A percentile compares a stretch with the other conserved stretches of the same genome.
Evolutionary conservation across 2,329 filamentous ascomycete genomes (phyloP).

Genomic region (Ophiocordyceps camponoti-floridani): DNA sequence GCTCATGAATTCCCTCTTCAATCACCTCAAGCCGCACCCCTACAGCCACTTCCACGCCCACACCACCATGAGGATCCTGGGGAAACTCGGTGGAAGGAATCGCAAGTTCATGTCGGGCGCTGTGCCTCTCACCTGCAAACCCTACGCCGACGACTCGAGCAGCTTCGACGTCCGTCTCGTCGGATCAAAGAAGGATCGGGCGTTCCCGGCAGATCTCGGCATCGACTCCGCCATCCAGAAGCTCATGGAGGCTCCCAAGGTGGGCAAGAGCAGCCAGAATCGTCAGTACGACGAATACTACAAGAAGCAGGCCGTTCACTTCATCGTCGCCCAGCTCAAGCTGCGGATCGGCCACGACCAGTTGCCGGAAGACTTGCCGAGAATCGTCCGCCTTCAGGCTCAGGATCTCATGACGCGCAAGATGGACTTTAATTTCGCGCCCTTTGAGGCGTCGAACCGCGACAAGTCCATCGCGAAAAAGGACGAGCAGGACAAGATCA

Average conservation of each 20-base stretch:
- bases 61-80: slow-evolving; percentile 91
- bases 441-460: slow-evolving; percentile 59
- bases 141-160: slow-evolving; percentile 71
- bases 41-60: slow-evolving; percentile 97
- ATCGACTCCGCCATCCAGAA: slow-evolving; percentile 81
- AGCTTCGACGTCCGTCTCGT: slow-evolving; percentile 82
- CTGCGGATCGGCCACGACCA: slow-evolving; percentile 75
- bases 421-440: slow-evolving; percentile 48
- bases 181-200: slow-evolving; percentile 72
- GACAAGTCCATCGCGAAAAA: slow-evolving; percentile 78
- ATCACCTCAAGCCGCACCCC: slow-evolving; percentile 81
- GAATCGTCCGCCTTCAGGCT: slow-evolving; percentile 71
- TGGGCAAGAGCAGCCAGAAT: slow-evolving; percentile 26
- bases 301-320: slow-evolving; percentile 79
- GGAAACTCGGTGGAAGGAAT: slow-evolving; percentile 89
- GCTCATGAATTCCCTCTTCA: slow-evolving; percentile 92
- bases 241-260: slow-evolving; percentile 62
- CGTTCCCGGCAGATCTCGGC: slow-evolving; percentile 74
- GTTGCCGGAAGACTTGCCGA: slow-evolving; percentile 75
- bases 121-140: slow-evolving; percentile 64
- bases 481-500: slow-evolving; percentile 58
- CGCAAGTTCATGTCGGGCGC: slow-evolving; percentile 88
- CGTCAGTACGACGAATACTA: slow-evolving; percentile 66
- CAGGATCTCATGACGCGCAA: slow-evolving; percentile 66
- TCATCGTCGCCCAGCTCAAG: slow-evolving; percentile 81